Percentiles rank a stretch among this genome's conserved stretches.
Evolutionary conservation across 2,329 filamentous ascomycete genomes (phyloP).

Genomic region (Parascedosporium putredinis): DNA sequence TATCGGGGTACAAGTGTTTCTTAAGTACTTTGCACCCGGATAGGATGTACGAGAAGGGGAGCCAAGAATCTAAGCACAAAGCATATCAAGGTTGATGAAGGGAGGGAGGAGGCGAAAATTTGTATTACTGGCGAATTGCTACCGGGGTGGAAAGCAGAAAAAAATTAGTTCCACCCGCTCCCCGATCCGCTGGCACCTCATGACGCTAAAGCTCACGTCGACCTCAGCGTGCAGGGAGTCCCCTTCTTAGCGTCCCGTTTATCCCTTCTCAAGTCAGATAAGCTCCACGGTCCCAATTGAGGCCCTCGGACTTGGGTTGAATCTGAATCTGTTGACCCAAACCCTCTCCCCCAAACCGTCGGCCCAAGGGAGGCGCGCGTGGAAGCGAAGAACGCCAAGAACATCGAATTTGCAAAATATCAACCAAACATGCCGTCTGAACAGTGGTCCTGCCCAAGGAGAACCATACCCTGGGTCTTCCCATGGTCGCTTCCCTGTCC

Average conservation of each 20-base stretch:
- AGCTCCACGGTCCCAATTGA: no score
- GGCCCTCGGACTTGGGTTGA: no score
- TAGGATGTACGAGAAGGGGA: background rate
- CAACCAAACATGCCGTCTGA: background rate
- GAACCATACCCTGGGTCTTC: background rate
- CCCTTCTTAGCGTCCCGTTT: background rate
- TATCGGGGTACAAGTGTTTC: background rate
- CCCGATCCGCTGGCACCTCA: background rate
- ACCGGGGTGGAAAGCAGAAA: no score
- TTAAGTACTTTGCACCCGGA: background rate
- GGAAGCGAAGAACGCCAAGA: background rate
- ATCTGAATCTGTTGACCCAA: background rate
- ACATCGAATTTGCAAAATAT: background rate
- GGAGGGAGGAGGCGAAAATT: background rate
- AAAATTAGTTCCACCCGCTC: no score
- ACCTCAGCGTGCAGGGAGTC: background rate
- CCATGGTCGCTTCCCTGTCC: background rate
- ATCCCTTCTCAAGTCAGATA: no score
- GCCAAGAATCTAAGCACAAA: background rate
- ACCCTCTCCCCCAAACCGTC: no score
- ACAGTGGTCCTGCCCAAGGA: background rate
- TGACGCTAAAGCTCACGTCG: background rate
- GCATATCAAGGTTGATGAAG: background rate
- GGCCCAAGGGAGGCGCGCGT: no score
- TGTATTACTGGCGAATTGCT: no score